Evolutionary conservation across 441 rosid genomes (phyloP), one percentile per base, ranked within the genome.

Genomic region (Populus trichocarpa): DNA sequence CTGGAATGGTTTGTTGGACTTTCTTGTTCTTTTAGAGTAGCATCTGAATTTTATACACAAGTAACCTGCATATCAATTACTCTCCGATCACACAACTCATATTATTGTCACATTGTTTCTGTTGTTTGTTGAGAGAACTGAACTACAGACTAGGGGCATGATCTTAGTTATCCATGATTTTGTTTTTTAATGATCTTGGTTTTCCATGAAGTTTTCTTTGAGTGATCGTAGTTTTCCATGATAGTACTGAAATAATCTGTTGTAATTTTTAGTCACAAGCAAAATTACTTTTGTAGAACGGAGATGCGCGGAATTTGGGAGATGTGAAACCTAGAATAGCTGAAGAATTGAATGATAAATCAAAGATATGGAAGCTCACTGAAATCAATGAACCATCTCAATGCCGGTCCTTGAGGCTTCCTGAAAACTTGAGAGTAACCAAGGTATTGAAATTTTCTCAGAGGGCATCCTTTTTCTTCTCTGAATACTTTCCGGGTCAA

Each of bases 301-400:
- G 98, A 78, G 99, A 94, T 84, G 89, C 93, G 3, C 85, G 98
- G 72, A 95, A 84, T 68, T 79, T 92, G 88, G 95, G 85, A 71
- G 99, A 95, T 84, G 94, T 92, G 82, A 97, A 97, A 84, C 99
- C 99, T 75, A 88, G 98, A 88, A 87, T 90, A 70, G 75, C 88
- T 40, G 99, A 97, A 83, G 99, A 97, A 87, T 81, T 89, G 72
- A 92, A 88, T 83, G 99, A 93, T 83, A 93, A 94, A 84, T 91
- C 99, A 61, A 95, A 90, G 90, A 88, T 95, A 81, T 97, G 99
- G 99, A 97, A 97, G 89, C 93, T 97, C 80, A 89, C 96, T 70
- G 99, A 97, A 87, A 88, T 97, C 67, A 93, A 78, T 35, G 99
- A 97, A 83, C 87, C 97, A 22, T 89, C 94, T 81, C 99, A 93